Conservation (phyloP, 2,329 filamentous ascomycete species). For the Penicillium sp. region DNA sequence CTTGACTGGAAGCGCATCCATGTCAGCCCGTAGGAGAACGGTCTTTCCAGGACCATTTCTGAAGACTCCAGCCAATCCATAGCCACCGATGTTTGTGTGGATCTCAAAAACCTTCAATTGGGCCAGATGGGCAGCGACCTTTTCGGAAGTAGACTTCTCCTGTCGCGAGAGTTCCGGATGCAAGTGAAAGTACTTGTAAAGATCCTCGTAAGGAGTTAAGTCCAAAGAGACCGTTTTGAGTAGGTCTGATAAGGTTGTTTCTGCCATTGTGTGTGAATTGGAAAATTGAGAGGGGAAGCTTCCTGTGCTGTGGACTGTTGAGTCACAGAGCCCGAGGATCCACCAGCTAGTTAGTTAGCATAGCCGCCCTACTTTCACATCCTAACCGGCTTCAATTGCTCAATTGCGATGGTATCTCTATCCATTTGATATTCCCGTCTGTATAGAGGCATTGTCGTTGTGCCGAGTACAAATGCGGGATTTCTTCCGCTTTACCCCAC, state of each 20-base stretch:
- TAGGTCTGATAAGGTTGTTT: constrained; percentile 18
- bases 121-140: constrained; percentile 42
- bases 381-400: no score
- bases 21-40: constrained; percentile 47
- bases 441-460: background rate
- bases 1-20: constrained; percentile 48
- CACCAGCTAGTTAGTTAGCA: background rate
- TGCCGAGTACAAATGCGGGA: background rate
- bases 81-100: constrained; percentile 44
- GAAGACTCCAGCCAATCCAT: constrained; percentile 43
- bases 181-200: constrained; percentile 57
- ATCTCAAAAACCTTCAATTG: constrained; percentile 32
- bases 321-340: background rate
- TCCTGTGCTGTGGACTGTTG: background rate
- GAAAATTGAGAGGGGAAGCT: background rate
- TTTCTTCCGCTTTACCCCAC: background rate
- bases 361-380: no score
- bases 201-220: constrained; percentile 46
- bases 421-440: background rate
- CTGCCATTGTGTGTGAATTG: constrained; percentile 22
- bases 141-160: constrained; percentile 51
- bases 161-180: constrained; percentile 57
- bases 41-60: constrained; percentile 42
- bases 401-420: no score
- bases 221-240: constrained; percentile 23